phyloP scores from a whole-genome alignment of 2,329 filamentous ascomycete genomes.

The Phaeoacremonium minimum region DNA sequence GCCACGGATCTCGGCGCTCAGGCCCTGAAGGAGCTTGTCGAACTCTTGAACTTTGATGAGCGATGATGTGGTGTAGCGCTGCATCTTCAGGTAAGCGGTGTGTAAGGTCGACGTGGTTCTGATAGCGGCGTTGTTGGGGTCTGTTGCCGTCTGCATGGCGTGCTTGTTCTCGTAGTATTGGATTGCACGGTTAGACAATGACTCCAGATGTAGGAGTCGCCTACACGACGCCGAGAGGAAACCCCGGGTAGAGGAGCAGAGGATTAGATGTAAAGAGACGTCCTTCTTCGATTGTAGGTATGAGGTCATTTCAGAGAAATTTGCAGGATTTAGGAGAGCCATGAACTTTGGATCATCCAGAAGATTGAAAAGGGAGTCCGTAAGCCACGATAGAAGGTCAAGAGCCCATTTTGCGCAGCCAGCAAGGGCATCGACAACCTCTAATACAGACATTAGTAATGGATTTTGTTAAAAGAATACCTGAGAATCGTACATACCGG shows the following conservation, averaged over 20 bases:
- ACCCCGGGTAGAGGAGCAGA: slow-evolving; percentile 70
- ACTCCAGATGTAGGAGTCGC: slow-evolving; percentile 54
- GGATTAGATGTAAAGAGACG: slow-evolving; percentile 57
- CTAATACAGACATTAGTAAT: slow-evolving; percentile 28
- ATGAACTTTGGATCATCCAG: slow-evolving; percentile 48
- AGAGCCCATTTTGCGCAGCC: slow-evolving; percentile 77
- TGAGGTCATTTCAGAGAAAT: slow-evolving; percentile 42
- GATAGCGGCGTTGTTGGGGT: slow-evolving; percentile 30
- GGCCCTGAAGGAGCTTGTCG: slow-evolving; percentile 52
- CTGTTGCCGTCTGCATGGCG: slow-evolving; percentile 33
- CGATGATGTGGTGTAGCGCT: slow-evolving; percentile 41
- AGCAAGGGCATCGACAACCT: slow-evolving; percentile 67
- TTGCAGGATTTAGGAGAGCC: slow-evolving; percentile 39
- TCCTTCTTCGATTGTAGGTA: slow-evolving; percentile 53
- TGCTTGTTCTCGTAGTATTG: slow-evolving; percentile 41
- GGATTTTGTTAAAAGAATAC: not conserved
- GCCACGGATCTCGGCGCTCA: slow-evolving; percentile 45
- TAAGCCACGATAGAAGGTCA: slow-evolving; percentile 62
- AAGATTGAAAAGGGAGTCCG: slow-evolving; percentile 54
- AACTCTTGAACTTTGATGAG: slow-evolving; percentile 58
- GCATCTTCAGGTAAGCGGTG: slow-evolving; percentile 50
- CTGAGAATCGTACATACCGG: slow-evolving; percentile 36
- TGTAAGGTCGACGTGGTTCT: slow-evolving; percentile 49
- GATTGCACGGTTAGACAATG: slow-evolving; percentile 41
- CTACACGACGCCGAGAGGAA: slow-evolving; percentile 68